phyloP scores from a whole-genome alignment of 1,139 yeast species.

The Tardiomyces depauwii region DNA sequence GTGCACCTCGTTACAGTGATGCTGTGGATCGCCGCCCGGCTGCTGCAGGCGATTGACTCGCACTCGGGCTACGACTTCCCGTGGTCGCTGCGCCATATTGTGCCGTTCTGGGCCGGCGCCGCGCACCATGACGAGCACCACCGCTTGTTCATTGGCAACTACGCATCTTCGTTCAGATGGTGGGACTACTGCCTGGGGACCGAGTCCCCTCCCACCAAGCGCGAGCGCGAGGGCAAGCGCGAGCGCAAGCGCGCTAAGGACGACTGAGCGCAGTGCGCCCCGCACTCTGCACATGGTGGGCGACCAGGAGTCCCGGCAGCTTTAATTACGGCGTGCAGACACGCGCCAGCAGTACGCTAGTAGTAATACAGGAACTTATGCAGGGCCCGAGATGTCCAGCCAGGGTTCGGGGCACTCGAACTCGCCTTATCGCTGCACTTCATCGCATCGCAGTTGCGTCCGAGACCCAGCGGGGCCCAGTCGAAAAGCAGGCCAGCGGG shows the following conservation, averaged over 20 bases:
- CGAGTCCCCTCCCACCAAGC: conserved; percentile 33
- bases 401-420: conserved; percentile 1
- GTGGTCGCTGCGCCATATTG: conserved; percentile 80
- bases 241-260: conserved; percentile 12
- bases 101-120: conserved; percentile 98
- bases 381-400: conserved; percentile 1
- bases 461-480: no score
- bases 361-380: conserved; percentile 4
- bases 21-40: conserved; percentile 73
- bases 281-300: no score
- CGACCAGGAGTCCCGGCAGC: no score
- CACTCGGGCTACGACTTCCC: conserved; percentile 98
- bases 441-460: no score
- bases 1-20: conserved; percentile 79
- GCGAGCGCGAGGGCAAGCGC: conserved; percentile 24
- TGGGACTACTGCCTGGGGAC: conserved; percentile 81
- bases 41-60: conserved; percentile 90
- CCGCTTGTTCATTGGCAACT: conserved; percentile 83
- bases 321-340: no score
- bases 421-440: background rate
- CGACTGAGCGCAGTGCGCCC: no score
- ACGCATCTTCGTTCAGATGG: conserved; percentile 89
- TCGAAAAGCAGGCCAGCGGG: no score
- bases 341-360: no score
- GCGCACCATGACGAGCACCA: conserved; percentile 97